Evolutionary conservation across 805 yeast species (phyloP).

Genomic region (Candida suzukii): DNA sequence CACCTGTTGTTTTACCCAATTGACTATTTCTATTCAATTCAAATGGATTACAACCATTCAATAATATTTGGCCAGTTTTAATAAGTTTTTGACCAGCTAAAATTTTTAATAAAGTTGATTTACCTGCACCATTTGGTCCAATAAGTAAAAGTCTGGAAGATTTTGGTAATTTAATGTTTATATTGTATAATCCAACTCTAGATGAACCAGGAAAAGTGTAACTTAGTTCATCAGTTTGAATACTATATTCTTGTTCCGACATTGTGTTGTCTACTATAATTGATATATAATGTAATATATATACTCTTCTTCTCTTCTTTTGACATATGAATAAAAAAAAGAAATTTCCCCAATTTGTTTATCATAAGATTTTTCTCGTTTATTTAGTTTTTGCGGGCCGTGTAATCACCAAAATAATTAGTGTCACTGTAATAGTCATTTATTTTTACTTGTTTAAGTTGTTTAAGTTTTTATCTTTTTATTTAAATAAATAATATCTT

Average conservation of each 20-base stretch:
- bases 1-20: constrained; percentile 9
- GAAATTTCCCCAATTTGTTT: no score
- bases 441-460: no score
- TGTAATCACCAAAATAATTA: no score
- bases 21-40: constrained; percentile 17
- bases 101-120: constrained; percentile 77
- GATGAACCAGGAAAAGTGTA: constrained; percentile 59
- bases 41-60: constrained; percentile 90
- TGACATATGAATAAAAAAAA: no score
- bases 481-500: no score
- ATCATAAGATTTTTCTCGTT: no score
- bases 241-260: constrained; percentile 29
- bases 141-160: constrained; percentile 71
- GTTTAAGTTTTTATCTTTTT: no score
- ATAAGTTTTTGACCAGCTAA: constrained; percentile 90
- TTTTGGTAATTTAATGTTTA: constrained; percentile 56
- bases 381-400: no score
- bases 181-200: constrained; percentile 60
- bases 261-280: background rate
- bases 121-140: constrained; percentile 98
- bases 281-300: background rate
- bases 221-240: constrained; percentile 55
- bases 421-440: no score
- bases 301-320: no score
- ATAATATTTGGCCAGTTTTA: constrained; percentile 55